Evolutionary conservation across 139 green algal species (phyloP).

Genomic region (Tetratostichococcus sp.): DNA sequence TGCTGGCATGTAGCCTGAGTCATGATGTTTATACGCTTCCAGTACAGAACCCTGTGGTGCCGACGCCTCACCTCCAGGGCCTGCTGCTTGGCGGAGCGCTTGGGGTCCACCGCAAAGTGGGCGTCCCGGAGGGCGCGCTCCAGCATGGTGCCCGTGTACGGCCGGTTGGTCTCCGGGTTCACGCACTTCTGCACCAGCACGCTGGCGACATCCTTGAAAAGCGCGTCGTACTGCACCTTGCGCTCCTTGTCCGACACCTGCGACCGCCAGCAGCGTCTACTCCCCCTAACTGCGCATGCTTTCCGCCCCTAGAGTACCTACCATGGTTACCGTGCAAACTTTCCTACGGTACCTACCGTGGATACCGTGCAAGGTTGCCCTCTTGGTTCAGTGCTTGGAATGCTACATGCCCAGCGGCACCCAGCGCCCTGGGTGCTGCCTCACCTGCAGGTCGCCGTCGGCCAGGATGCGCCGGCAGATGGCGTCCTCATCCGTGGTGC

Average conservation of each 20-base stretch:
- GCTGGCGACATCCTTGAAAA: slow-evolving; percentile 84
- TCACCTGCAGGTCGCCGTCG: slow-evolving; percentile 89
- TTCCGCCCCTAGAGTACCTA: too few species aligned
- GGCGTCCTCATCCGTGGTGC: slow-evolving; percentile 74
- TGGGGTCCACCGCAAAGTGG: slow-evolving; percentile 91
- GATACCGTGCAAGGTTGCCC: too few species aligned
- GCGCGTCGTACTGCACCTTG: slow-evolving; percentile 70
- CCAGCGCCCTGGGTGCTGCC: too few species aligned
- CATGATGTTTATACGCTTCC: too few species aligned
- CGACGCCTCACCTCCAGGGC: slow-evolving; percentile 64
- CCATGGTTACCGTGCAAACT: too few species aligned
- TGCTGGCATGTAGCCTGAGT: too few species aligned
- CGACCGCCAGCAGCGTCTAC: background rate
- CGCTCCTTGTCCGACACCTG: slow-evolving; percentile 97
- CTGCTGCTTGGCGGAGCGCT: slow-evolving; percentile 91
- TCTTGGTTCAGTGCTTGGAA: too few species aligned
- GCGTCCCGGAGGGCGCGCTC: slow-evolving; percentile 89
- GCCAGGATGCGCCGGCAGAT: slow-evolving; percentile 86
- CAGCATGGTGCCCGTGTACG: slow-evolving; percentile 92
- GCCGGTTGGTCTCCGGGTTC: slow-evolving; percentile 84
- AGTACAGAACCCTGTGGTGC: too few species aligned
- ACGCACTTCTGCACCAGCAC: slow-evolving; percentile 84
- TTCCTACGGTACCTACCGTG: too few species aligned
- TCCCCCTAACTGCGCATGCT: too few species aligned
- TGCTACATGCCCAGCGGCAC: too few species aligned